These are phyloP conservation scores for Microstroma glucosiphilum DNA, from an alignment of 1,284 basidiomycete species.

Conservation along the genomic window DNA sequence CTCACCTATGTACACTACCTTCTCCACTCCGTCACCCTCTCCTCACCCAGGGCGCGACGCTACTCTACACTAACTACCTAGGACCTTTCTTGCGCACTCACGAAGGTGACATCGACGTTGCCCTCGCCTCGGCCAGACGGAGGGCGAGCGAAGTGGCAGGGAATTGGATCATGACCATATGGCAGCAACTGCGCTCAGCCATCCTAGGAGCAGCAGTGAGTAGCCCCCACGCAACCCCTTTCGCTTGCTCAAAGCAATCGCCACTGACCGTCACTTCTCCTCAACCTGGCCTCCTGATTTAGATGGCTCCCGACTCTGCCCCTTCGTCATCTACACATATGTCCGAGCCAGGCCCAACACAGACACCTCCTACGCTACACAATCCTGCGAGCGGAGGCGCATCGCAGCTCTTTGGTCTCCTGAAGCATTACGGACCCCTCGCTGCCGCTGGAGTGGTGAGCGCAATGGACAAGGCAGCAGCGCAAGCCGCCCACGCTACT, in stretches of 20 bases:
- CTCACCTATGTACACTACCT: too few species aligned
- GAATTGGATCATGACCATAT: not conserved
- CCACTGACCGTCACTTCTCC: too few species aligned
- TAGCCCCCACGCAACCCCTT: not conserved
- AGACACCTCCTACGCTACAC: not conserved
- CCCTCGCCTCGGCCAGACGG: slow-evolving; percentile 55
- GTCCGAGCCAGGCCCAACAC: not conserved
- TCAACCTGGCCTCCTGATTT: too few species aligned
- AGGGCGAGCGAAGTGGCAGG: slow-evolving; percentile 52
- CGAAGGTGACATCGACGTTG: slow-evolving; percentile 72
- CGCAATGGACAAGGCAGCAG: slow-evolving; percentile 3
- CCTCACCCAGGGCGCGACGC: slow-evolving; percentile 68
- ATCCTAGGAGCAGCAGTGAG: slow-evolving; percentile 4
- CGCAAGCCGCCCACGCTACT: not conserved
- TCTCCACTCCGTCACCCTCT: too few species aligned
- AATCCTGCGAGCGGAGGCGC: not conserved
- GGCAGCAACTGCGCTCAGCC: slow-evolving; percentile 1
- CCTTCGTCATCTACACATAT: not conserved
- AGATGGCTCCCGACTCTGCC: not conserved
- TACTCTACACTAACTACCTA: slow-evolving; percentile 68
- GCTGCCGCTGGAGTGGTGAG: slow-evolving; percentile 1
- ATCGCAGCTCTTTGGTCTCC: slow-evolving; percentile 1
- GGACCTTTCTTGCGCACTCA: slow-evolving; percentile 71
- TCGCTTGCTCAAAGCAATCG: too few species aligned
- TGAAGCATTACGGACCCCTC: slow-evolving; percentile 3